Conservation (phyloP, 805 yeast genomes). For the Saturnispora bothae region DNA sequence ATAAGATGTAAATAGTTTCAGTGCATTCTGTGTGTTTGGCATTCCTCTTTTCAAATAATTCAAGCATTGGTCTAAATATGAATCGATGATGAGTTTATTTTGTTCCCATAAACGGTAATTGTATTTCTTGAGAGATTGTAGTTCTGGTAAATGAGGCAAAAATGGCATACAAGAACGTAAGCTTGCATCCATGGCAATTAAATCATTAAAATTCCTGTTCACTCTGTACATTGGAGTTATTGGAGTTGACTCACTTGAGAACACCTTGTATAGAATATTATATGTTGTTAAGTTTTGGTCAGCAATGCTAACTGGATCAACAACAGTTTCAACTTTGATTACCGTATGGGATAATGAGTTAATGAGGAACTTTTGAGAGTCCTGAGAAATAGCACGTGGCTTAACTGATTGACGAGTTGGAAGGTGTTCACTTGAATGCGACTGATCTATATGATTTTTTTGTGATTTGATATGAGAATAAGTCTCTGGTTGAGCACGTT, state of each 20-base stretch:
- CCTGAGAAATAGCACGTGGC: not conserved
- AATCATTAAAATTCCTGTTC: constrained; percentile 49
- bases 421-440: not conserved
- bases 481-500: not conserved
- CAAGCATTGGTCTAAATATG: constrained; percentile 22
- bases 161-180: constrained; percentile 35
- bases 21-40: constrained; percentile 9
- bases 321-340: constrained; percentile 23
- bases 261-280: constrained; percentile 47
- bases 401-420: not conserved
- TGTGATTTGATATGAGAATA: no score
- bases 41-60: constrained; percentile 8
- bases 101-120: constrained; percentile 27
- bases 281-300: constrained; percentile 42
- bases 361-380: constrained; percentile 19
- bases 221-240: constrained; percentile 54
- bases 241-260: constrained; percentile 50
- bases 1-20: constrained; percentile 20
- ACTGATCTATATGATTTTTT: no score
- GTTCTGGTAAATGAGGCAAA: constrained; percentile 22
- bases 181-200: constrained; percentile 50
- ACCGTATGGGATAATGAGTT: constrained; percentile 22
- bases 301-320: constrained; percentile 21
- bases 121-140: constrained; percentile 14
- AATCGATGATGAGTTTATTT: constrained; percentile 23